These are phyloP conservation scores for Polygonum aviculare DNA, from an alignment of 148 eudicot genomes.

Conservation along the genomic window DNA sequence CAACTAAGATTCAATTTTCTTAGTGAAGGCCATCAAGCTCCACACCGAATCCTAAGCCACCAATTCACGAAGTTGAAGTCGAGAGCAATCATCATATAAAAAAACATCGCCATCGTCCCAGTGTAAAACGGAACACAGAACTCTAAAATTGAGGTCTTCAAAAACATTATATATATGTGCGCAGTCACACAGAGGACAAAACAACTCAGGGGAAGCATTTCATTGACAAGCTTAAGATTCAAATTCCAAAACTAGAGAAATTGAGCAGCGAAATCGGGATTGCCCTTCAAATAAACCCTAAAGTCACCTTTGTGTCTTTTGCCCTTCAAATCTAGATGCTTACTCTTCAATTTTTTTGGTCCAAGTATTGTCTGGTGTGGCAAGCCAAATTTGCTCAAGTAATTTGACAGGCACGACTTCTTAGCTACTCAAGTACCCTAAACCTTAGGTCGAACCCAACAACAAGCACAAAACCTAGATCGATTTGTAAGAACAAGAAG, in stretches of 20 bases:
- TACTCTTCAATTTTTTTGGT: background rate
- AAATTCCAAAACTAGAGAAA: background rate
- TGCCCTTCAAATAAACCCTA: background rate
- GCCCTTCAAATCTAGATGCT: background rate
- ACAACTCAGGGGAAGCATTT: background rate
- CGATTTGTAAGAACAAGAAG: too few relatives aligned
- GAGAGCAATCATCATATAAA: background rate
- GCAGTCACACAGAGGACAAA: background rate
- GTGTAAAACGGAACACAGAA: background rate
- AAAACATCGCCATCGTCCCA: background rate
- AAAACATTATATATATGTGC: background rate
- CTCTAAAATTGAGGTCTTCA: background rate
- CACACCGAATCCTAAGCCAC: background rate
- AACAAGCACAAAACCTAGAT: too few relatives aligned
- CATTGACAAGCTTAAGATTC: background rate
- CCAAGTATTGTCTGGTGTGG: too few relatives aligned
- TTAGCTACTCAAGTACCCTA: too few relatives aligned
- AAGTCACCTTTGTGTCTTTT: background rate
- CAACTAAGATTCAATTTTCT: too few relatives aligned
- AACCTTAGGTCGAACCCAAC: too few relatives aligned
- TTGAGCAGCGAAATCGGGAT: background rate
- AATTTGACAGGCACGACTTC: background rate
- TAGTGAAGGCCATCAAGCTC: too few relatives aligned
- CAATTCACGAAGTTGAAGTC: background rate
- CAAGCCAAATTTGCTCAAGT: background rate